Evolutionary conservation across 257 asterid species (phyloP), one percentile per base, ranked within the genome.

Genomic region (Salvia splendens): DNA sequence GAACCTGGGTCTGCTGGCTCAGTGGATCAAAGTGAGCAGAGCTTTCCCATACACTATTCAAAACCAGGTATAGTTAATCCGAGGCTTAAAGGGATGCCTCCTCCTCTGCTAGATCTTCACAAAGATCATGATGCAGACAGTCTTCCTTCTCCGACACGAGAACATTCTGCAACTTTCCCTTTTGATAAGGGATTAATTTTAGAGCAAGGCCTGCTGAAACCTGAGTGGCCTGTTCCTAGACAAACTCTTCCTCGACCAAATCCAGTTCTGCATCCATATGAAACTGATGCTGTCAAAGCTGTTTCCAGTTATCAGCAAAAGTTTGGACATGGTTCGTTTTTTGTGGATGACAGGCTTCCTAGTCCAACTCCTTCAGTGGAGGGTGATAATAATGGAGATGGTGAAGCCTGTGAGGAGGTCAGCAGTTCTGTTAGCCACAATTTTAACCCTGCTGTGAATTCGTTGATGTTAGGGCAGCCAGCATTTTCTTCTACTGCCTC

Each of bases 361-460:
- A 94, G 99, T 75, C 99, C 99, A 59, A 94, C 99, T 43, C 99
- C 99, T 65, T 94, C 99, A 4, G 96, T 82, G 78, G 95, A 91
- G 53, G 91, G 81, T 65, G 86, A 85, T 71, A 60, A 68, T 72
- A 65, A 57, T 74, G 95, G 79, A 50, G 90, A 83, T 73, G 84
- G 75, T 76, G 97, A 90, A 50, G 77, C 65, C 35, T 61, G 76
- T 53, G 95, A 78, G 56, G 99, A 91, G 84, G 86, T 94, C 64
- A 75, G 91, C 65, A 88, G 99, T 78, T 77, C 84, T 73, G 20
- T 72, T 73, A 50, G 54, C 56, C 81, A 56, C 59, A 79, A 77
- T 57, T 60, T 35, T 61, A 61, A 67, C 59, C 55, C 70, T 77
- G 67, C 64, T 9, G 68, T 77, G 69, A 76, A 68, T 52, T 5